Base-by-base conservation (phyloP, 2,329 filamentous ascomycete species). In the Ophiostoma piceae region DNA sequence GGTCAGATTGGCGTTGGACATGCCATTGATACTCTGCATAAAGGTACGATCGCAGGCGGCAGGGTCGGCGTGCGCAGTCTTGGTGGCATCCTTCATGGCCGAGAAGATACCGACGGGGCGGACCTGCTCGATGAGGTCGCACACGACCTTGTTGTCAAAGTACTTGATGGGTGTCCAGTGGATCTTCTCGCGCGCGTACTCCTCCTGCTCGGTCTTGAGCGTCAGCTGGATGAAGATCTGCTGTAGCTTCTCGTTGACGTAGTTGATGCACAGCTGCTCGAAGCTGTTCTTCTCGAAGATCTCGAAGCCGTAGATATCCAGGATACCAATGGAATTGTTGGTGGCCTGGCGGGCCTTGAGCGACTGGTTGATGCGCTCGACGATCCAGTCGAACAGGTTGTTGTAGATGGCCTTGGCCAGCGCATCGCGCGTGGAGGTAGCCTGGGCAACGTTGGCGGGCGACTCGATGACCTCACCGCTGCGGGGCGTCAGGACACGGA, bases 231-330 rank as follows among this genome's bases (percentile, higher is more conserved):
- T 99, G 78, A 99, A 99, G 76, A 99, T 98, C 77, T 99, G 95
- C 80, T 99, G 95, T 71, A 99, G 83, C 80, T 99, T 99, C 81
- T 99, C 95, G 80, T 99, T 99, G 77, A 98, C 96, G 77, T 98
- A 99, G 83, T 99, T 99, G 85, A 99, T 99, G 81, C 95, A 99
- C 8, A 99, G 87, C 80, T 99, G 95, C 79, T 99, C 95, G 76
- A 99, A 99, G 74, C 92, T 97, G 82, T 99, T 99, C 82, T 94
- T 95, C 78, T 99, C 95, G 75, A 99, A 99, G 74, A 99, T 99
- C 78, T 99, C 95, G 77, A 99, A 99, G 2, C 95, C 95, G 78
- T 99, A 99, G 74, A 99, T 99, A 84, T 99, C 95, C 74, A 99
- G 85, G 77, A 99, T 98, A 77, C 95, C 95, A 74, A 99, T 95